Evolutionary conservation across 2,329 filamentous ascomycete genomes (phyloP).

Genomic region (Neonectria ditissima): DNA sequence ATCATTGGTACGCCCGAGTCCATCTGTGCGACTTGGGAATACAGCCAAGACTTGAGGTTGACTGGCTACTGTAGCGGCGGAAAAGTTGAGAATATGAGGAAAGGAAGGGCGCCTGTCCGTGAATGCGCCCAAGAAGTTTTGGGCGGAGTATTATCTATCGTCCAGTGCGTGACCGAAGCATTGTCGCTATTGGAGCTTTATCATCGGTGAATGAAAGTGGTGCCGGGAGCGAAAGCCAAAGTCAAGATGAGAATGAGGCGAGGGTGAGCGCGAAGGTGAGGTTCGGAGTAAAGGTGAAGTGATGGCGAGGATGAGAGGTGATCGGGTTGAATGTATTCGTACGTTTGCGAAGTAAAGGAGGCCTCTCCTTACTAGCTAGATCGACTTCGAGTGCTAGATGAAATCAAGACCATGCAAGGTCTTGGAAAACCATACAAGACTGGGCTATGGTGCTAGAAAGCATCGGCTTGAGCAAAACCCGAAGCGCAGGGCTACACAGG

Average conservation of each 20-base stretch:
- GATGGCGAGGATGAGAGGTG: not conserved
- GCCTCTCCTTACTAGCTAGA: not conserved
- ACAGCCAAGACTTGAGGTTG: slow-evolving; percentile 19
- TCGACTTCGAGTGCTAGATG: not conserved
- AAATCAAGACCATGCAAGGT: not conserved
- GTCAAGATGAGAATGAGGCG: not conserved
- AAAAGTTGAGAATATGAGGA: slow-evolving; percentile 8
- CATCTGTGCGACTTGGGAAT: slow-evolving; percentile 41
- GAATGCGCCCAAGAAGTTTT: slow-evolving; percentile 24
- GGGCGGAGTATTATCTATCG: slow-evolving; percentile 33
- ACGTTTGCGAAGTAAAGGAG: not conserved
- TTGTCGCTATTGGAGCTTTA: slow-evolving; percentile 32
- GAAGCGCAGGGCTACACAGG: slow-evolving; percentile 16
- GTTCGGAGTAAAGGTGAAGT: not conserved
- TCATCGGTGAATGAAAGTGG: not conserved
- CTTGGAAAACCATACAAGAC: not conserved
- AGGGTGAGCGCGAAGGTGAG: not conserved
- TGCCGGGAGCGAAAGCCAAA: not conserved
- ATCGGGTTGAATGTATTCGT: not conserved
- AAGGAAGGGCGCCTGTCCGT: slow-evolving; percentile 21
- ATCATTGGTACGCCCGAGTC: slow-evolving; percentile 56
- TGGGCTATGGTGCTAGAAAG: slow-evolving; percentile 7
- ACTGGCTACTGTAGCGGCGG: slow-evolving; percentile 17
- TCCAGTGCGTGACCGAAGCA: slow-evolving; percentile 35
- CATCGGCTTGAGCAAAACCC: slow-evolving; percentile 13